Evolutionary conservation across 768 basidiomycete genomes (phyloP), one percentile per base, ranked within the genome.

Genomic region (Ephemerocybe angulata): DNA sequence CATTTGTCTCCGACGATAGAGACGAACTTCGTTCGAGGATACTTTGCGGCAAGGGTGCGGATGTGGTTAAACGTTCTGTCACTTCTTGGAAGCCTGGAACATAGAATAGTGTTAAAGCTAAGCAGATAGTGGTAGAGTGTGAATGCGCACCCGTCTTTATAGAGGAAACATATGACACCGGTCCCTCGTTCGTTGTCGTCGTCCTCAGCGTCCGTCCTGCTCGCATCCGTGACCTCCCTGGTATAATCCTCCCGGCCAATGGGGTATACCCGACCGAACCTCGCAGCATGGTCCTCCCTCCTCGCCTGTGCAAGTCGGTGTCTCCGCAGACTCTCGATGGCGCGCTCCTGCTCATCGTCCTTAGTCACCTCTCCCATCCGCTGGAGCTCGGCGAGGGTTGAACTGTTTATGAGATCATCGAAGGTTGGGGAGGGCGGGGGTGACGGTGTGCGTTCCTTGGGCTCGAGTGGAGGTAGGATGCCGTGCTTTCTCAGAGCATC

Each of bases 211-310:
- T 83, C 76, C 10, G 82, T 67, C 55, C 80, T 80, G 70, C 94
- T 98, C 3, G 92, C 91, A 58, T 98, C 95, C 0, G 94, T 98
- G 11, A 99, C 90, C 65, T 98, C 94, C 43, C 88, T 78, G 37
- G 90, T 96, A 70, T 98, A 99, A 67, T 97, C 95, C 15, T 93
- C 93, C 59, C 96, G 76, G 24, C 87, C 84, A 55, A 99, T 95
- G 1, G 93, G 93, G 66, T 90, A 87, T 44, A 97, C 81, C 24
- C 83, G 74, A 19, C 95, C 97, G 65, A 93, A 98, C 58, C 85
- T 79, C 21, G 85, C 85, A 53, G 75, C 80, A 59, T 76, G 80
- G 55, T 82, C 75, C 46, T 79, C 76, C 52, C 71, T 73, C 53
- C 74, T 76, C 62, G 90, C 79, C 59, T 93, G 84, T 12, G 74